A percentile compares a stretch with the other conserved stretches of the same genome.
phyloP scores from a whole-genome alignment of 192 early-diverging fungal genomes.

The Backusella circina region DNA sequence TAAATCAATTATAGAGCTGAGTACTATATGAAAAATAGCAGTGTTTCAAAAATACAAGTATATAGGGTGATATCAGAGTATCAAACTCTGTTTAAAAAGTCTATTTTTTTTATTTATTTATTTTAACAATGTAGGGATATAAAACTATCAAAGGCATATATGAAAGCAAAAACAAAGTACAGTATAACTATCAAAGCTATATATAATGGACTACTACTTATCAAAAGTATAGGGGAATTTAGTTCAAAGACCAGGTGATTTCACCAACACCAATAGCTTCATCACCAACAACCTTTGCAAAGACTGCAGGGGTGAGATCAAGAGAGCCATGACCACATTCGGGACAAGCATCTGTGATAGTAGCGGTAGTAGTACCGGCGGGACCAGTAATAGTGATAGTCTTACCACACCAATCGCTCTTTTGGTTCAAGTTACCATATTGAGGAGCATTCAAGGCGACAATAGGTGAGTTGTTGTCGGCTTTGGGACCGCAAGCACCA shows the following conservation, averaged over 20 bases:
- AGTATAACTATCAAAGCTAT: background rate
- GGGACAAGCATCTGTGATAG: conserved; percentile 50
- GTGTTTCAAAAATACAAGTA: background rate
- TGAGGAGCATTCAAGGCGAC: conserved; percentile 25
- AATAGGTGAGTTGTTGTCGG: background rate
- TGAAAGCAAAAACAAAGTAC: background rate
- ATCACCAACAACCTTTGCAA: conserved; percentile 20
- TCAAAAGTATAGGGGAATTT: background rate
- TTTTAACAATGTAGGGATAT: background rate
- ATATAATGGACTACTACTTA: background rate
- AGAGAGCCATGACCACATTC: conserved; percentile 46
- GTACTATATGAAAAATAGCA: background rate
- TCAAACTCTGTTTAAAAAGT: background rate
- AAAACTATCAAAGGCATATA: background rate
- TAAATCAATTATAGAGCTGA: background rate
- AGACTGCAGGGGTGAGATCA: conserved; percentile 49
- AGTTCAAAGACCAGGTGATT: background rate
- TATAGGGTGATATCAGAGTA: background rate
- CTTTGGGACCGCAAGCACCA: conserved; percentile 11
- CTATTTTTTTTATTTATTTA: background rate
- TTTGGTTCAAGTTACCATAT: conserved; percentile 21
- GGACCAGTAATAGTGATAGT: conserved; percentile 25
- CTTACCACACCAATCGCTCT: conserved; percentile 31
- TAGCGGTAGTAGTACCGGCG: conserved; percentile 45
- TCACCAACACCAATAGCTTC: background rate